phyloP scores from a whole-genome alignment of 208 protist genomes.

The Vickermania spadyakhi region DNA sequence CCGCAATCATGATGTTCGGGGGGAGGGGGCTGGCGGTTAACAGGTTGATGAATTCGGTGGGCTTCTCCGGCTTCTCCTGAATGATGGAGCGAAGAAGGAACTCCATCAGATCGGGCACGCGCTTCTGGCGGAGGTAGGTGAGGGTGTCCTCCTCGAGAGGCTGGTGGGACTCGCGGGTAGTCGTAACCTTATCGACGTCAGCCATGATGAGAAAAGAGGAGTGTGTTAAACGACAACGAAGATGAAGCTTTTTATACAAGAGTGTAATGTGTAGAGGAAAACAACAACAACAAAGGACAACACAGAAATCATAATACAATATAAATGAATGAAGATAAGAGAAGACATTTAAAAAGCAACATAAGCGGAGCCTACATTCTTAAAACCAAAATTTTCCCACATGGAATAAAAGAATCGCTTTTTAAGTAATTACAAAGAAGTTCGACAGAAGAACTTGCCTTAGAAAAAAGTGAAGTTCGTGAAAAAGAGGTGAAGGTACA shows the following conservation, averaged over 20 bases:
- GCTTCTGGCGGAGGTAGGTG: slow-evolving; percentile 68
- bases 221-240: too few relatives aligned
- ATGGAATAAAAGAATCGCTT: too few relatives aligned
- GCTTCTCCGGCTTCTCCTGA: slow-evolving; percentile 53
- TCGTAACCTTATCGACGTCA: not conserved
- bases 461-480: too few relatives aligned
- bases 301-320: not conserved
- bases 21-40: slow-evolving; percentile 36
- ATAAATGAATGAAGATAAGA: too few relatives aligned
- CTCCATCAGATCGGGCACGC: slow-evolving; percentile 75
- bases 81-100: slow-evolving; percentile 61
- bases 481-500: too few relatives aligned
- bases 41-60: slow-evolving; percentile 43
- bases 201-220: slow-evolving; percentile 5
- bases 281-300: not conserved
- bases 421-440: too few relatives aligned
- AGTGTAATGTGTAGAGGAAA: not conserved
- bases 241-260: too few relatives aligned
- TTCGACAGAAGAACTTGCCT: too few relatives aligned
- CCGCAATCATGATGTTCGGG: slow-evolving; percentile 68
- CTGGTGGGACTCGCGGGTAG: slow-evolving; percentile 4
- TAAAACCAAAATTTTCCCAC: too few relatives aligned
- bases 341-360: too few relatives aligned
- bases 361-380: too few relatives aligned
- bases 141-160: slow-evolving; percentile 47